phyloP scores from a whole-genome alignment of 495 filamentous ascomycete genomes.

The Penicillium arizonense region DNA sequence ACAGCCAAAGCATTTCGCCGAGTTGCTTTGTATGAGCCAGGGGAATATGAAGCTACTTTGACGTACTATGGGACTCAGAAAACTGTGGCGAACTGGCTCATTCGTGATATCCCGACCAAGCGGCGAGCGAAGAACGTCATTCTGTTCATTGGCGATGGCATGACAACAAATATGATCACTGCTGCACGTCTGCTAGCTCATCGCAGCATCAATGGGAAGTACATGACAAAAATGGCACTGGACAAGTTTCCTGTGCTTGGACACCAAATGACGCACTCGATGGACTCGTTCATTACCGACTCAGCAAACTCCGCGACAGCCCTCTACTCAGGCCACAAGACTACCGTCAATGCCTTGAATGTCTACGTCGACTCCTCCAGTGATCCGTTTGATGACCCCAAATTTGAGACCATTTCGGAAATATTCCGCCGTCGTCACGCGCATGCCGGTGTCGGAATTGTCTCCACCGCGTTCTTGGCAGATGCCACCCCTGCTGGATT shows the following conservation, averaged over 20 bases:
- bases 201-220: conserved; percentile 72
- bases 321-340: conserved; percentile 73
- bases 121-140: conserved; percentile 77
- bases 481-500: conserved; percentile 73
- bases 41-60: conserved; percentile 67
- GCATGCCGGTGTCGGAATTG: conserved; percentile 53
- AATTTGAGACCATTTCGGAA: conserved; percentile 75
- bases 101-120: conserved; percentile 59
- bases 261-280: conserved; percentile 70
- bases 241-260: conserved; percentile 72
- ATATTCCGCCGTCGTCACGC: conserved; percentile 59
- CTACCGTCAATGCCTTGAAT: conserved; percentile 67
- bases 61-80: conserved; percentile 63
- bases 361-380: conserved; percentile 69
- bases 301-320: conserved; percentile 74
- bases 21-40: conserved; percentile 65
- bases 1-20: conserved; percentile 67
- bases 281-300: conserved; percentile 75
- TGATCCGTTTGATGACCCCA: conserved; percentile 68
- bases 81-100: conserved; percentile 66
- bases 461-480: conserved; percentile 67
- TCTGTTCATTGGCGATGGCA: conserved; percentile 75
- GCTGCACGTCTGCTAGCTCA: conserved; percentile 73
- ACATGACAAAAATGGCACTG: conserved; percentile 63
- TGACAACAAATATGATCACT: conserved; percentile 77